Conservation (phyloP, 371 early-diverging fungal species). For the Phascolomyces articulosus region DNA sequence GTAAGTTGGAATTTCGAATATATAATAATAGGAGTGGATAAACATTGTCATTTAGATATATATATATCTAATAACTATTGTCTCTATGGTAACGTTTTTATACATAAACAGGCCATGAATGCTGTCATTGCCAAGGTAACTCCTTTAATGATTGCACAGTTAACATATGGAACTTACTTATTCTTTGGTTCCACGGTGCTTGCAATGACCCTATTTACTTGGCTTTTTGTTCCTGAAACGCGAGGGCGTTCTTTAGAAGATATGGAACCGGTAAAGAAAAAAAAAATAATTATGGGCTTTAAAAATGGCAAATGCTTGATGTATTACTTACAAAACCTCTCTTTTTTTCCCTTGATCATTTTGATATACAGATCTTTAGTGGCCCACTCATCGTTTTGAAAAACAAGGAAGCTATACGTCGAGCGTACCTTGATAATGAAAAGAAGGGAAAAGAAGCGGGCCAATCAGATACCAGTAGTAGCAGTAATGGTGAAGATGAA, state of each 20-base stretch:
- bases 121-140: conserved; percentile 51
- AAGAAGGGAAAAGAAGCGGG: neutral
- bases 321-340: no score
- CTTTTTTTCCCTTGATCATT: neutral
- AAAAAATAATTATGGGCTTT: neutral
- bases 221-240: conserved; percentile 65
- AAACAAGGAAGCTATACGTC: neutral
- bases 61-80: neutral
- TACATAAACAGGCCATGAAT: conserved; percentile 32
- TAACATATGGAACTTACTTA: conserved; percentile 57
- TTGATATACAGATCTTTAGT: neutral
- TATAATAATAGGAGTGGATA: no score
- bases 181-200: conserved; percentile 53
- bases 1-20: neutral
- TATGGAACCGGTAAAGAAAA: conserved; percentile 32
- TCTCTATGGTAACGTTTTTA: no score
- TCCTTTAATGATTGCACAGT: conserved; percentile 45
- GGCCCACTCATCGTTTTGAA: neutral
- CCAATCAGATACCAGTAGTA: neutral
- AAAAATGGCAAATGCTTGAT: neutral
- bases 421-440: neutral
- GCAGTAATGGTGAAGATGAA: neutral
- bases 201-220: conserved; percentile 48
- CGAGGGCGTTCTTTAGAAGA: conserved; percentile 67
- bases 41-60: neutral